These are phyloP conservation scores for Linum tenue DNA, from an alignment of 345 rosid genomes.

Conservation along the genomic window DNA sequence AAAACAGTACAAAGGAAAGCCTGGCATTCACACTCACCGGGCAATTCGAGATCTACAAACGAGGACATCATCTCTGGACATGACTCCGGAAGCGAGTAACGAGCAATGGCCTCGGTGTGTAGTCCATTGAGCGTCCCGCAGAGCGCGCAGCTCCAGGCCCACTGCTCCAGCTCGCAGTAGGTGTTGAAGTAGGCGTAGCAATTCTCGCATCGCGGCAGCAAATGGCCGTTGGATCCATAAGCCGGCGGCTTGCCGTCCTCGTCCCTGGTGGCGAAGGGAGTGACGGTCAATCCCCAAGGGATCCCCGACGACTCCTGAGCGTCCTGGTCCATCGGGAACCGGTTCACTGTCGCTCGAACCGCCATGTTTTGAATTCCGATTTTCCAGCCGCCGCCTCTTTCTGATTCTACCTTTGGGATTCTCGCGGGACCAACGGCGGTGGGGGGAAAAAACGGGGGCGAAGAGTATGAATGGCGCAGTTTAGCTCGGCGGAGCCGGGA, in stretches of 20 bases:
- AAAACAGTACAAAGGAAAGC: background rate
- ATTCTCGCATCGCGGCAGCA: slow-evolving; percentile 85
- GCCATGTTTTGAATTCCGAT: slow-evolving; percentile 37
- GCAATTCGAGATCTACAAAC: slow-evolving; percentile 85
- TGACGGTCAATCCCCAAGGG: slow-evolving; percentile 86
- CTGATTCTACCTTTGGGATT: background rate
- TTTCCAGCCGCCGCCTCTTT: background rate
- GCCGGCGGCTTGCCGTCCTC: slow-evolving; percentile 70
- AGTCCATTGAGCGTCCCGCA: slow-evolving; percentile 90
- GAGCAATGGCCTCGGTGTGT: slow-evolving; percentile 59
- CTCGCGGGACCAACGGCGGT: slow-evolving; percentile 14
- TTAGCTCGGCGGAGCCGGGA: background rate
- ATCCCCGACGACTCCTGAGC: slow-evolving; percentile 74
- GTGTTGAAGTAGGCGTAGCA: slow-evolving; percentile 91
- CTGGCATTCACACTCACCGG: slow-evolving; percentile 35
- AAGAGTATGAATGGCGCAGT: background rate
- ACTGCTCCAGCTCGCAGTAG: slow-evolving; percentile 89
- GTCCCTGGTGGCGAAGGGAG: slow-evolving; percentile 80
- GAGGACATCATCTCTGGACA: slow-evolving; percentile 83
- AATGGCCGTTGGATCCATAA: slow-evolving; percentile 72
- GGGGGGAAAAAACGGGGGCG: background rate
- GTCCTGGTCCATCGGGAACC: slow-evolving; percentile 74
- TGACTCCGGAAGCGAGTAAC: slow-evolving; percentile 74
- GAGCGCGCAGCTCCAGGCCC: slow-evolving; percentile 92
- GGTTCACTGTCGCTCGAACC: slow-evolving; percentile 66